Evolutionary conservation across 352 stramenopile genomes (phyloP), one percentile per base, ranked within the genome.

Genomic region (Globisporangium canariense): DNA sequence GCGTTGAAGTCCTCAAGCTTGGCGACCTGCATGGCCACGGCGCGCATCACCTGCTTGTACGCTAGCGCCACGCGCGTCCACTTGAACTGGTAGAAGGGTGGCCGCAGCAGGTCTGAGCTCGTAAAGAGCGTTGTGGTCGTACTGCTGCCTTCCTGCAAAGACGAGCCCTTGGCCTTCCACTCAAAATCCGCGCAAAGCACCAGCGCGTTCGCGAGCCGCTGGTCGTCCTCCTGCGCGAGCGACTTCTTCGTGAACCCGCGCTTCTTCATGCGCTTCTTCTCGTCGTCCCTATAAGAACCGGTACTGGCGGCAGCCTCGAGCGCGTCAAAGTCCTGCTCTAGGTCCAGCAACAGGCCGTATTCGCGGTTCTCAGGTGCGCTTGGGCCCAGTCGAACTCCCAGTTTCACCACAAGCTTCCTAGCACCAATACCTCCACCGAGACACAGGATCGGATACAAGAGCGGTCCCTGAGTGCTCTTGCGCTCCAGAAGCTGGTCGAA

Each of bases 1-100:
- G 73, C 56, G 43, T 92, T 92, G 66, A 75, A 92, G 60, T 77
- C 74, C 20, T 92, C 81, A 34, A 92, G 71, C 63, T 80, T 81
- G 20, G 83, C 78, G 34, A 69, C 66, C n/a, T 84, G 74, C 34
- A 84, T 76, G 4, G 68, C 69, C 8, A 86, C 59, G 3, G 63
- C 74, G 41, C 66, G 66, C 54, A 88, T 53, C 25, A 60, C 71
- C 9, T 78, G 58, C 25, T 75, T 75, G 70, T 90, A 92, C 5
- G 79, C 83, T 22, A 74, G 75, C 0, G 64, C 76, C 43, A 92
- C 60, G 9, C 59, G 46, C 30, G 70, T 59, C 83, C 83, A 92
- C 16, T 76, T 73, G 60, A 88, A 71, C 3, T 71, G 60, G 60
- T 83, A 65, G 66, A 91, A 91, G 32, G 80, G 83, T 53, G 68